These are phyloP conservation scores for Mucor ambiguus DNA, from an alignment of 371 early-diverging fungal genomes.

Conservation along the genomic window DNA sequence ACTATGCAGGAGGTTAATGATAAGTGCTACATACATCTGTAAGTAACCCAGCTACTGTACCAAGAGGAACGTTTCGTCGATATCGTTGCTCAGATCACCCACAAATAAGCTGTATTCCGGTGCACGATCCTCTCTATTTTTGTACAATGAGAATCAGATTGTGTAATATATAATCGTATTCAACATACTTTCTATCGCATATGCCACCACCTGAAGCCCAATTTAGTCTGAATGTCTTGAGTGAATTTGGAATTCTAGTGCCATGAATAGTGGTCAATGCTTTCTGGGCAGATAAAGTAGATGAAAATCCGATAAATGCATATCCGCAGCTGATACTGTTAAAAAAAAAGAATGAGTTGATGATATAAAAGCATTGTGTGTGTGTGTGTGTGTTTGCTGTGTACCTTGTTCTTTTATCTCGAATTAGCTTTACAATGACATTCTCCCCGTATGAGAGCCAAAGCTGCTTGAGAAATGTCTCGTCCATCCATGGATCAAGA, in stretches of 20 bases:
- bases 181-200: constrained; percentile 43
- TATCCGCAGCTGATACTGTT: constrained; percentile 65
- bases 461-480: constrained; percentile 67
- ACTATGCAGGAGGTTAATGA: constrained; percentile 19
- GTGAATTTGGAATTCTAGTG: constrained; percentile 78
- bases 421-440: constrained; percentile 85
- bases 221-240: constrained; percentile 84
- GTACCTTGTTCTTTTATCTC: constrained; percentile 62
- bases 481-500: constrained; percentile 87
- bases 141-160: constrained; percentile 5
- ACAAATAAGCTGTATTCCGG: constrained; percentile 88
- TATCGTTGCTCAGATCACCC: constrained; percentile 81
- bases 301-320: constrained; percentile 76
- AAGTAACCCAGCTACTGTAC: constrained; percentile 43
- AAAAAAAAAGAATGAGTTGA: background rate
- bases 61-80: constrained; percentile 72
- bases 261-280: constrained; percentile 75
- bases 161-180: background rate
- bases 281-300: constrained; percentile 63
- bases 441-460: constrained; percentile 73
- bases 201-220: constrained; percentile 85
- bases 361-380: constrained; percentile 2
- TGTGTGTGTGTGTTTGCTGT: background rate
- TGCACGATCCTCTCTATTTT: constrained; percentile 52
- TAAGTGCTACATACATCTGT: background rate